Conservation (phyloP, 192 early-diverging fungal species). For the Mortierella hygrophila region DNA sequence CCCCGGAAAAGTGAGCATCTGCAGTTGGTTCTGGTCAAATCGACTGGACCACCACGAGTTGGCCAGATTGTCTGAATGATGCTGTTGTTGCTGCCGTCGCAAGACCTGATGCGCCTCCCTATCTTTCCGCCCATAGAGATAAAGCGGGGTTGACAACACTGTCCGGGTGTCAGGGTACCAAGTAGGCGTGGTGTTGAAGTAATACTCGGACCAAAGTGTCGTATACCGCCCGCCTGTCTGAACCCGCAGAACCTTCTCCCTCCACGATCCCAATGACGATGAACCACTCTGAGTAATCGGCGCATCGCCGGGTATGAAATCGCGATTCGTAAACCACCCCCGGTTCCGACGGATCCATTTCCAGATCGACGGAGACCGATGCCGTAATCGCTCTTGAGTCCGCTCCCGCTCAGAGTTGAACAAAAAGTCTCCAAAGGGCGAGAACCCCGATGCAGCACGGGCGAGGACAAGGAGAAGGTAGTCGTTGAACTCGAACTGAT, state of each 20-base stretch:
- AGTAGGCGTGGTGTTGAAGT: conserved; percentile 32
- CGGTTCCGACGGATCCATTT: conserved; percentile 42
- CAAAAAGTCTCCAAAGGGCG: conserved; percentile 60
- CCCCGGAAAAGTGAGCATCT: conserved; percentile 24
- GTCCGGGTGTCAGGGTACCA: conserved; percentile 34
- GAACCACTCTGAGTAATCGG: neutral
- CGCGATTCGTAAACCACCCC: conserved; percentile 54
- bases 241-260: conserved; percentile 31
- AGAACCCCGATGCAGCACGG: conserved; percentile 45
- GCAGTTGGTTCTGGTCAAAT: conserved; percentile 26
- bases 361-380: conserved; percentile 55
- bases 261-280: conserved; percentile 21
- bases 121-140: neutral
- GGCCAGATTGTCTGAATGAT: neutral
- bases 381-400: conserved; percentile 21
- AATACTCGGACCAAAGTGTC: conserved; percentile 57
- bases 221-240: conserved; percentile 52
- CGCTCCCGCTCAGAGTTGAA: conserved; percentile 58
- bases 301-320: conserved; percentile 18
- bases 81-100: neutral
- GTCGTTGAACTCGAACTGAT: conserved; percentile 57
- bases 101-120: neutral
- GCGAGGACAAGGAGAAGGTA: conserved; percentile 56
- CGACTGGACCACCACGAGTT: conserved; percentile 24
- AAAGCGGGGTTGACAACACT: conserved; percentile 5